phyloP scores from a whole-genome alignment of 2,329 filamentous ascomycete species.

The Arthroderma sp. region DNA sequence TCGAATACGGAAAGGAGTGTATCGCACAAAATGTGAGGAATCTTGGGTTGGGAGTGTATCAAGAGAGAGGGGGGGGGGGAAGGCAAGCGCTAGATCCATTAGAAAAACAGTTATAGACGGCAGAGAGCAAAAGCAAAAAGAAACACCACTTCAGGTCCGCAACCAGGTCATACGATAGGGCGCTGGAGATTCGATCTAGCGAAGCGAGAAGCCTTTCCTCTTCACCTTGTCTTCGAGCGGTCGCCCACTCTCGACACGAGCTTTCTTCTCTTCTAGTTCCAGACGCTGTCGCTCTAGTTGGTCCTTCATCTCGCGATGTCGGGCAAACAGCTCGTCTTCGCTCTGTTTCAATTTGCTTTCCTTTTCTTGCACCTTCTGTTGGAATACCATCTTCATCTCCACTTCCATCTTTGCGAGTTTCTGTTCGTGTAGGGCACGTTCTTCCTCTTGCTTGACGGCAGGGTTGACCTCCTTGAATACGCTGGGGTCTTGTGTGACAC shows the following conservation, averaged over 20 bases:
- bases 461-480: constrained; percentile 99
- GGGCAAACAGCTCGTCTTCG: constrained; percentile 95
- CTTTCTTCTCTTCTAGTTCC: constrained; percentile 98
- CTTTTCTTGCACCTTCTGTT: constrained; percentile 98
- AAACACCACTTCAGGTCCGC: too few relatives aligned
- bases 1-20: too few relatives aligned
- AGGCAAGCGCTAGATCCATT: too few relatives aligned
- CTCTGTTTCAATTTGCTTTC: constrained; percentile 99
- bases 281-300: constrained; percentile 88
- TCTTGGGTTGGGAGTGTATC: too few relatives aligned
- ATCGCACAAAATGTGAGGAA: too few relatives aligned
- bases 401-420: constrained; percentile 99
- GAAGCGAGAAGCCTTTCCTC: constrained; percentile 98
- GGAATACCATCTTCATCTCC: constrained; percentile 99
- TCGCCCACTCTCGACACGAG: constrained; percentile 82
- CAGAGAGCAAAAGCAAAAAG: too few relatives aligned
- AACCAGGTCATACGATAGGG: too few relatives aligned
- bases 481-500: constrained; percentile 93
- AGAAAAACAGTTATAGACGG: too few relatives aligned
- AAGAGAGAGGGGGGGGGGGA: too few relatives aligned
- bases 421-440: constrained; percentile 94
- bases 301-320: constrained; percentile 99
- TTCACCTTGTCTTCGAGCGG: constrained; percentile 96
- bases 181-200: constrained; percentile 42
- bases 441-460: constrained; percentile 98